Conservation (phyloP, 768 basidiomycete genomes). For the Hebeloma cylindrosporum region DNA sequence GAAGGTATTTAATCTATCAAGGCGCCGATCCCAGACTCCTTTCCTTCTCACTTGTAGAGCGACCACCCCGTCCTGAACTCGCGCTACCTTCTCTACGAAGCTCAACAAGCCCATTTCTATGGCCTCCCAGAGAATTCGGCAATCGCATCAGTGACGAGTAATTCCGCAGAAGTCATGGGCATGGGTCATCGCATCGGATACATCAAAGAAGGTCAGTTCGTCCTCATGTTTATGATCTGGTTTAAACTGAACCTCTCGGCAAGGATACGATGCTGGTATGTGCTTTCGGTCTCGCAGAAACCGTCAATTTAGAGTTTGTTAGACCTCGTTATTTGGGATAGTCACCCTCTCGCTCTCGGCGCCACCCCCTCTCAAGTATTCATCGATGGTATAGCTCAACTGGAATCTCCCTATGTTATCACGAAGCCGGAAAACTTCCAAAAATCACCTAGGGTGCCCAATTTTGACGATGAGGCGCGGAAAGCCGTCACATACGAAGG, state of each 20-base stretch:
- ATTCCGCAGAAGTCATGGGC: constrained; percentile 71
- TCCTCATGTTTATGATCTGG: neutral
- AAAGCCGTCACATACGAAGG: constrained; percentile 68
- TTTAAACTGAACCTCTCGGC: constrained; percentile 5
- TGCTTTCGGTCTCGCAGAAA: neutral
- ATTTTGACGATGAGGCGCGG: constrained; percentile 68
- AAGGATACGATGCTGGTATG: constrained; percentile 74
- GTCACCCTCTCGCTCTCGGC: constrained; percentile 80
- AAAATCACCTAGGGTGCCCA: constrained; percentile 54
- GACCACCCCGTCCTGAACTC: constrained; percentile 68
- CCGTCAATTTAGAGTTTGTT: neutral
- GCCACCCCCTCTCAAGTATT: constrained; percentile 88
- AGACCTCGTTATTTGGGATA: constrained; percentile 85
- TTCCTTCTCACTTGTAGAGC: constrained; percentile 40
- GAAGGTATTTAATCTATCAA: constrained; percentile 47
- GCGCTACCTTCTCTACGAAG: constrained; percentile 78
- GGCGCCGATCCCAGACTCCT: neutral
- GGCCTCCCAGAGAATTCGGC: constrained; percentile 72
- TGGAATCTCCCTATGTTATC: constrained; percentile 45
- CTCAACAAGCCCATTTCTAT: constrained; percentile 81
- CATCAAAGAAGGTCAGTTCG: constrained; percentile 54
- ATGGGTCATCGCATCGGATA: constrained; percentile 83
- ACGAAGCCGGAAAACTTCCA: constrained; percentile 53
- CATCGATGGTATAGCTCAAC: constrained; percentile 86
- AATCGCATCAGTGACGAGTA: constrained; percentile 71